phyloP scores from a whole-genome alignment of 805 yeast genomes.

The Kazachstania viticola region DNA sequence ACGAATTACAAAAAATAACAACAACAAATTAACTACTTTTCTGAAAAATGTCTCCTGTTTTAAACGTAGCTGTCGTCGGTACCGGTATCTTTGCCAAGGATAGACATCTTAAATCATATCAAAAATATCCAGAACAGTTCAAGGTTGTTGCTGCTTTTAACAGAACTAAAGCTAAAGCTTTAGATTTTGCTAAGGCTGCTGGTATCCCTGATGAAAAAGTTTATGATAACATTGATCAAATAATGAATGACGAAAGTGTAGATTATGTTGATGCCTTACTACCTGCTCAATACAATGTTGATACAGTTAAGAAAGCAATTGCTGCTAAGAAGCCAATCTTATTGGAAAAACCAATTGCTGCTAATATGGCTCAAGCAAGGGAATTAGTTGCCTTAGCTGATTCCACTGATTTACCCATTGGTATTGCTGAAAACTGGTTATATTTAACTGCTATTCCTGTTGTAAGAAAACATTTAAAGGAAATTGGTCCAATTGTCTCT shows the following conservation, averaged over 20 bases:
- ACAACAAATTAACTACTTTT: no score
- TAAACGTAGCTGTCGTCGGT: conserved; percentile 58
- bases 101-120: conserved; percentile 63
- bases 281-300: conserved; percentile 74
- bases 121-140: conserved; percentile 38
- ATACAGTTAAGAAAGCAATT: conserved; percentile 56
- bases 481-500: conserved; percentile 61
- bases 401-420: conserved; percentile 53
- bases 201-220: conserved; percentile 38
- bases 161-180: conserved; percentile 80
- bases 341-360: conserved; percentile 90
- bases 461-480: conserved; percentile 46
- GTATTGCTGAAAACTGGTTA: conserved; percentile 80
- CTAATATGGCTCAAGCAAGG: conserved; percentile 66
- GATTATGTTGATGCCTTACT: conserved; percentile 74
- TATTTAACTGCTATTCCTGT: conserved; percentile 48
- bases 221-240: conserved; percentile 50
- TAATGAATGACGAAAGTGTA: conserved; percentile 51
- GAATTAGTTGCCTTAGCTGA: conserved; percentile 62
- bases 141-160: conserved; percentile 61
- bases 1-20: no score
- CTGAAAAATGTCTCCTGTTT: conserved; percentile 3
- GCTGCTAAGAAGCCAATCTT: conserved; percentile 66
- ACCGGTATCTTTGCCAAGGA: conserved; percentile 84
- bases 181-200: conserved; percentile 57